Percentiles rank a stretch among this genome's conserved stretches.
These are phyloP conservation scores for Polytrichum commune DNA, from an alignment of 225 moss, liverwort and hornwort genomes.

Conservation along the genomic window DNA sequence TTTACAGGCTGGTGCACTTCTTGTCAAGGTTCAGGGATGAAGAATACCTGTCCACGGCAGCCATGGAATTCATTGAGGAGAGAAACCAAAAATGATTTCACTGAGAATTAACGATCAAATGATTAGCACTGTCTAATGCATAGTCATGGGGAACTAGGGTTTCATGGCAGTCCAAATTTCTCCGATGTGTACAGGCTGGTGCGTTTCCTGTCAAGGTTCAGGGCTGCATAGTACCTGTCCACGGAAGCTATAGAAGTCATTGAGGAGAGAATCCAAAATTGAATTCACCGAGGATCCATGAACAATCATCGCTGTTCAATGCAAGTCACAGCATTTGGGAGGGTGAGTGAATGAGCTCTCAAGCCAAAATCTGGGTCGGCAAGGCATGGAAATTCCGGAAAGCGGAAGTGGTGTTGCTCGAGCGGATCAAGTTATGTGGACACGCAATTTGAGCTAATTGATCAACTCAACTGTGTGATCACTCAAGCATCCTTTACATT, in stretches of 20 bases:
- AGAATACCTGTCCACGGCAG: slow-evolving; percentile 64
- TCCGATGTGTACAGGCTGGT: slow-evolving; percentile 70
- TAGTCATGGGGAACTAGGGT: slow-evolving; percentile 31
- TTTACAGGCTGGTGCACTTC: slow-evolving; percentile 69
- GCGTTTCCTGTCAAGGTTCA: slow-evolving; percentile 63
- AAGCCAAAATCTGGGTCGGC: too few species aligned
- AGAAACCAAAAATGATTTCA: slow-evolving; percentile 15
- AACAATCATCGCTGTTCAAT: too few species aligned
- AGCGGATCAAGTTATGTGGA: too few species aligned
- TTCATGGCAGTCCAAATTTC: slow-evolving; percentile 52
- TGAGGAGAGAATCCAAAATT: slow-evolving; percentile 37
- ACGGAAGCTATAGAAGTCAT: slow-evolving; percentile 55
- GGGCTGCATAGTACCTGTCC: slow-evolving; percentile 66
- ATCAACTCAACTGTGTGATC: too few species aligned
- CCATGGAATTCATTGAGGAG: slow-evolving; percentile 59
- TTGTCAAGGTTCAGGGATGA: slow-evolving; percentile 70
- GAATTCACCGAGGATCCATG: not conserved
- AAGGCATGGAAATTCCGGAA: too few species aligned
- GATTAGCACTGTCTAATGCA: too few species aligned
- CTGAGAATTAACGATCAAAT: too few species aligned
- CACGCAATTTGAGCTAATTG: too few species aligned
- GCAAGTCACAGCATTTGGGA: too few species aligned
- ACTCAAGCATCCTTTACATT: too few species aligned
- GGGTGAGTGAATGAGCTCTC: too few species aligned
- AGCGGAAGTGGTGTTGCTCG: too few species aligned